phyloP scores from a whole-genome alignment of 2,329 filamentous ascomycete species.

The Zopfia rhizophila region DNA sequence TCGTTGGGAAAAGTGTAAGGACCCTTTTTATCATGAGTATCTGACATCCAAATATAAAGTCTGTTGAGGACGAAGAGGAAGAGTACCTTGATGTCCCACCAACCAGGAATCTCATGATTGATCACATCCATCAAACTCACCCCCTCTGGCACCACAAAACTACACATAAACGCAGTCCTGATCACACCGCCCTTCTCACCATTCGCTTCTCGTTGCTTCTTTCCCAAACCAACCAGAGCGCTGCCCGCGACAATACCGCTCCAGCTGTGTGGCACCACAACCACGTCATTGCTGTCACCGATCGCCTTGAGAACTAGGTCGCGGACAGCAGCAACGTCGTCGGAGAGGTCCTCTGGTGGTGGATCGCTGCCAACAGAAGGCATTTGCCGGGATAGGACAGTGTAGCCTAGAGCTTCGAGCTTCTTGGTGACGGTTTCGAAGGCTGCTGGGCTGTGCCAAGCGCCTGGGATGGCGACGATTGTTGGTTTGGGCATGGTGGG shows the following conservation, averaged over 20 bases:
- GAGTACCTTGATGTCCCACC: constrained; percentile 40
- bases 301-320: constrained; percentile 48
- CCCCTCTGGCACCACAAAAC: constrained; percentile 50
- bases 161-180: constrained; percentile 48
- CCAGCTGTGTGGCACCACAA: constrained; percentile 58
- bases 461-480: constrained; percentile 51
- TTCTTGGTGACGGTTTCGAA: constrained; percentile 36
- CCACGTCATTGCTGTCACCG: constrained; percentile 52
- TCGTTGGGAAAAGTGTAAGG: constrained; percentile 12
- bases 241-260: constrained; percentile 54
- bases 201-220: constrained; percentile 42
- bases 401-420: constrained; percentile 46
- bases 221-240: constrained; percentile 47
- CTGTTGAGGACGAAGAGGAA: background rate
- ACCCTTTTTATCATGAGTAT: too few species aligned
- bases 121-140: constrained; percentile 43
- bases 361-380: constrained; percentile 38
- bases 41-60: constrained; percentile 1
- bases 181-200: constrained; percentile 54
- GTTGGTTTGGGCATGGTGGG: constrained; percentile 41
- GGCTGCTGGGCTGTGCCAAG: constrained; percentile 47
- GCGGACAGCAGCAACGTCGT: constrained; percentile 48
- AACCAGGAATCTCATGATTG: constrained; percentile 34
- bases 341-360: constrained; percentile 38
- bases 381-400: constrained; percentile 37